Evolutionary conservation across 352 stramenopile species (phyloP), one percentile per base, ranked within the genome.

Genomic region (Pythium vanterpoolii): DNA sequence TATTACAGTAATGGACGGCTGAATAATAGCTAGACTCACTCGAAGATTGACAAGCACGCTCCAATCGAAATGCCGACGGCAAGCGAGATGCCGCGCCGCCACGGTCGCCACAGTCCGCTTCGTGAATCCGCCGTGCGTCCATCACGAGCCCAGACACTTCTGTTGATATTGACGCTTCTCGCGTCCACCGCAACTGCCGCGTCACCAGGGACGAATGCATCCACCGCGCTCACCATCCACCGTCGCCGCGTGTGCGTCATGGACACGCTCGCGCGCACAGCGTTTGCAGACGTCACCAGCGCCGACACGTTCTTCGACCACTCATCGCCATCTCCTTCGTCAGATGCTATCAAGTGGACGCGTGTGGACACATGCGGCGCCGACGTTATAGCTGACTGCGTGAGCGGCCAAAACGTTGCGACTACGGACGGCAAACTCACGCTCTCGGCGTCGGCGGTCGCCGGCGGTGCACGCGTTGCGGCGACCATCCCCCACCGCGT

Each of bases 181-280:
- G 40, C 34, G 24, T 28, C 21, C n/a, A n/a, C 18, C 8, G 34
- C 24, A 18, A 10, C 11, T 27, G 31, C 49, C n/a, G 43, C 28
- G 36, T 21, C 21, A 2, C 18, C 42, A 3, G 24, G 5, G 18
- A 19, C n/a, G 2, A 26, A 18, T 10, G 13, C 31, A 1, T 47
- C 42, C n/a, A 31, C 4, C 4, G 3, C 54, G 33, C 48, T 69
- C 5, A n/a, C 26, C 16, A 57, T 70, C 33, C 56, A 70, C 46
- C 63, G 63, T 14, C 63, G 63, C 38, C 63, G 34, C 44, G 56
- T 60, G 40, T 70, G 63, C 47, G 11, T 5, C 8, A 24, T 70
- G 16, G 56, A 70, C 9, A 51, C 36, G 51, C 44, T 66, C 36
- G 62, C 56, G 63, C 44, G 52, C 30, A 60, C 45, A 13, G 51